Percentiles rank a stretch among this genome's conserved stretches.
Conservation (phyloP, 306 rosid genomes). For the Lathyrus sativus region DNA sequence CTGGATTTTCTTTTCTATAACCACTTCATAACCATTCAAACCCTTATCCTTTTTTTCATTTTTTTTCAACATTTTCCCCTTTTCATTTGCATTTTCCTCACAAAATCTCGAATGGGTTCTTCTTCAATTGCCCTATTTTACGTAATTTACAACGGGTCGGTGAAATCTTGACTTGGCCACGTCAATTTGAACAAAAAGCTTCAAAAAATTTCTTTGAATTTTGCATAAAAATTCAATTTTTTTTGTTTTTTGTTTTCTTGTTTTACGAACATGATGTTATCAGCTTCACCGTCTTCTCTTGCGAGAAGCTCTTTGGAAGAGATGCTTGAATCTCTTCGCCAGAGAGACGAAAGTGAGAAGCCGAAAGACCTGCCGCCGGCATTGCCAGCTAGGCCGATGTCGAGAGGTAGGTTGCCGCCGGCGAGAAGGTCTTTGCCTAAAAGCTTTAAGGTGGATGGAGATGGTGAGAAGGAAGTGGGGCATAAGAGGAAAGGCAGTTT, state of each 20-base stretch:
- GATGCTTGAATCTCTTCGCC: slow-evolving; percentile 91
- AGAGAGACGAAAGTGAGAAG: slow-evolving; percentile 69
- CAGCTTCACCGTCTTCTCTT: slow-evolving; percentile 61
- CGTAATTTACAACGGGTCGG: slow-evolving; percentile 15
- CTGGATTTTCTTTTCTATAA: slow-evolving; percentile 35
- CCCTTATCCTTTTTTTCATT: slow-evolving; percentile 7
- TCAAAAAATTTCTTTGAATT: slow-evolving; percentile 18
- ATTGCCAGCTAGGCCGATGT: slow-evolving; percentile 85
- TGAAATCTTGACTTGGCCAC: slow-evolving; percentile 33
- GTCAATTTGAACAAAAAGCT: slow-evolving; percentile 40
- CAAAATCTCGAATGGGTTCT: slow-evolving; percentile 32
- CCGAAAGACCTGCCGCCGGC: slow-evolving; percentile 93
- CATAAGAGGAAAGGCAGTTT: slow-evolving; percentile 55
- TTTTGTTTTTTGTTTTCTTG: neutral
- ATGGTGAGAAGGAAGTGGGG: slow-evolving; percentile 45
- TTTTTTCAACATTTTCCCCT: neutral
- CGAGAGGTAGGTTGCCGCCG: slow-evolving; percentile 74
- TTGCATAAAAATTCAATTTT: neutral
- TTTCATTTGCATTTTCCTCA: slow-evolving; percentile 24
- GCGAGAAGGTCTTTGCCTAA: slow-evolving; percentile 68
- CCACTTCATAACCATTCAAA: slow-evolving; percentile 3
- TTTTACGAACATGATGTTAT: slow-evolving; percentile 56
- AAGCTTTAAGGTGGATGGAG: slow-evolving; percentile 54
- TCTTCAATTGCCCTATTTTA: slow-evolving; percentile 4
- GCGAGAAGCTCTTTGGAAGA: slow-evolving; percentile 91